These are phyloP conservation scores for Chenopodium suecicum DNA, from an alignment of 148 eudicot species.

Conservation along the genomic window DNA sequence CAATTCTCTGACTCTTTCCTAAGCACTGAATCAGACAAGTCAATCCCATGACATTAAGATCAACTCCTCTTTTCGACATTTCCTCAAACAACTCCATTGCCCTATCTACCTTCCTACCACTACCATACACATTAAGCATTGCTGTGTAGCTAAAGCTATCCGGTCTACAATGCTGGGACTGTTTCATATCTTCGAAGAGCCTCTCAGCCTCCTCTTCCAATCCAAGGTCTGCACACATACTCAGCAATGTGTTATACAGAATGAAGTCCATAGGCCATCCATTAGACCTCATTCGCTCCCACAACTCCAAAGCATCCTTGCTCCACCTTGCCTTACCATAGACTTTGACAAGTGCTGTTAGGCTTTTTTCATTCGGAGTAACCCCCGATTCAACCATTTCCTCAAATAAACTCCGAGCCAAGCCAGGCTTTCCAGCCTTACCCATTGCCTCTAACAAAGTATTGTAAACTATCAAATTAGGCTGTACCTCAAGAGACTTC, in stretches of 20 bases:
- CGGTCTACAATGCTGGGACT: conserved; percentile 53
- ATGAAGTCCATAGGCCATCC: conserved; percentile 92
- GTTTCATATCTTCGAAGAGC: conserved; percentile 87
- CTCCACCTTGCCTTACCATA: conserved; percentile 95
- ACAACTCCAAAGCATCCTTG: conserved; percentile 76
- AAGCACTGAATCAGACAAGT: conserved; percentile 93
- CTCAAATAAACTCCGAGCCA: conserved; percentile 87
- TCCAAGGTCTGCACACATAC: conserved; percentile 98
- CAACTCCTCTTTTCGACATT: conserved; percentile 57
- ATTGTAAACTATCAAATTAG: conserved; percentile 89
- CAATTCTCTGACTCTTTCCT: conserved; percentile 69
- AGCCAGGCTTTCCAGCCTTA: conserved; percentile 89
- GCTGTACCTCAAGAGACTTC: conserved; percentile 72
- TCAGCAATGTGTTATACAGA: conserved; percentile 83
- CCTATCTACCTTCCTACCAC: conserved; percentile 81
- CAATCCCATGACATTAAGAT: conserved; percentile 84
- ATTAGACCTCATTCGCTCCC: conserved; percentile 82
- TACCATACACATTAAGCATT: conserved; percentile 82
- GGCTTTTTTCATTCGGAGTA: conserved; percentile 68
- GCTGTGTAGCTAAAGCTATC: conserved; percentile 95
- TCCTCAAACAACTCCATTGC: conserved; percentile 77
- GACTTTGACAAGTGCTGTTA: conserved; percentile 77
- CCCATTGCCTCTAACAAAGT: conserved; percentile 94
- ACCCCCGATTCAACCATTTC: conserved; percentile 81
- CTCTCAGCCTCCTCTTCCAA: conserved; percentile 81